These are phyloP conservation scores for Coemansia sp. DNA, from an alignment of 192 early-diverging fungal species.

Conservation along the genomic window DNA sequence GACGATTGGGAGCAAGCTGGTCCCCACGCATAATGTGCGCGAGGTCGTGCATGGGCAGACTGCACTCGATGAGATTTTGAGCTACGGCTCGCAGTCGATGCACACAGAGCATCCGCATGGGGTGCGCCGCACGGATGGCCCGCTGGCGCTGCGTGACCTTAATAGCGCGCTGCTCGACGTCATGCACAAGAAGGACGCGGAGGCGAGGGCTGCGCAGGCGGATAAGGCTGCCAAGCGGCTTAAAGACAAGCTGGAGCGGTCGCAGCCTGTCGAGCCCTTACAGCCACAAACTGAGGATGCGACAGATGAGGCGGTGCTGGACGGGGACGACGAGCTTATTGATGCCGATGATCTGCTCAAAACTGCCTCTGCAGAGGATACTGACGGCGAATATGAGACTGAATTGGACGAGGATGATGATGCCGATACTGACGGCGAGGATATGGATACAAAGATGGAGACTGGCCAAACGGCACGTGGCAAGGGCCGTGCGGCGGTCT, in stretches of 20 bases:
- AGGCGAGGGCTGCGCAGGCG: not conserved
- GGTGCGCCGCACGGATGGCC: no score
- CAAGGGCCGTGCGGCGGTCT: conserved; percentile 1
- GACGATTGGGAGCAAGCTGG: no score
- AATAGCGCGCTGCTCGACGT: conserved; percentile 31
- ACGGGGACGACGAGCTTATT: not conserved
- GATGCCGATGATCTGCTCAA: not conserved
- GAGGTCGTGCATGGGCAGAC: not conserved
- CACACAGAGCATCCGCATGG: no score
- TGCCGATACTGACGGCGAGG: not conserved
- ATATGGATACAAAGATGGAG: not conserved
- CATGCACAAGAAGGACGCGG: conserved; percentile 23
- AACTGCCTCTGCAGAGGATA: not conserved
- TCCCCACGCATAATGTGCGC: not conserved
- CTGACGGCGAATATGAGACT: not conserved
- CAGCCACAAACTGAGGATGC: no score
- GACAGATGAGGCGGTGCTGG: not conserved
- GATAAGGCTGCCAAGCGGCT: not conserved
- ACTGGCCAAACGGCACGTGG: not conserved
- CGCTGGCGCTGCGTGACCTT: conserved; percentile 23
- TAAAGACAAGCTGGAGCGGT: not conserved
- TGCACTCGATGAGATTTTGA: conserved; percentile 26
- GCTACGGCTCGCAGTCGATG: conserved; percentile 37
- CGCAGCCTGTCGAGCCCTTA: no score
- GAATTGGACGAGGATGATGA: conserved; percentile 3